Evolutionary conservation across 345 rosid genomes (phyloP).

Genomic region (Erucastrum elatum): DNA sequence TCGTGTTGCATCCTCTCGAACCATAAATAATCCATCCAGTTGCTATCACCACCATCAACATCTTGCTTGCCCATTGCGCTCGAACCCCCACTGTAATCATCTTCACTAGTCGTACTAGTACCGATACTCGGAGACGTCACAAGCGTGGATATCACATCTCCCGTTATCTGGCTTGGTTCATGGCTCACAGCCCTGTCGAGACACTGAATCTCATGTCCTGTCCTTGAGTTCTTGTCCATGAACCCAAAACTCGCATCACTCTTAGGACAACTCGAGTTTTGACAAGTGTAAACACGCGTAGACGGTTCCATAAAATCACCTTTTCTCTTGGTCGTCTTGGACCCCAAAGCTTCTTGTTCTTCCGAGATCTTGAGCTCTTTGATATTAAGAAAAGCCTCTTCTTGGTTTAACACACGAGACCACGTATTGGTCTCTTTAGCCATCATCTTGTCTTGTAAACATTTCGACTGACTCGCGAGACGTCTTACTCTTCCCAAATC

Average conservation of each 20-base stretch:
- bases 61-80: conserved; percentile 15
- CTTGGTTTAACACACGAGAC: conserved; percentile 60
- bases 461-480: conserved; percentile 60
- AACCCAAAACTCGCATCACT: conserved; percentile 41
- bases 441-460: conserved; percentile 67
- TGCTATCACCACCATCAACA: neutral
- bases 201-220: conserved; percentile 42
- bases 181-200: conserved; percentile 41
- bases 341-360: conserved; percentile 7
- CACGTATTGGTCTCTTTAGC: conserved; percentile 58
- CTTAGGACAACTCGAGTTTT: conserved; percentile 38
- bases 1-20: conserved; percentile 26
- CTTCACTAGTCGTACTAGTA: conserved; percentile 24
- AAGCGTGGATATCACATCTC: neutral
- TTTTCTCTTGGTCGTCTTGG: conserved; percentile 12
- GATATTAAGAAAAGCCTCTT: conserved; percentile 44
- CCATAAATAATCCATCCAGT: conserved; percentile 16
- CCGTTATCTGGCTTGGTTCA: conserved; percentile 29
- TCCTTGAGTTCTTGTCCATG: conserved; percentile 45
- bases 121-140: conserved; percentile 22
- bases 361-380: conserved; percentile 44
- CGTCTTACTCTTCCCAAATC: conserved; percentile 45
- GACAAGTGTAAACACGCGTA: conserved; percentile 40
- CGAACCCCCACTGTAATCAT: conserved; percentile 9
- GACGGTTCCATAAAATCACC: neutral